phyloP scores from a whole-genome alignment of 139 green algal species.

The Tetraselmis chui region DNA sequence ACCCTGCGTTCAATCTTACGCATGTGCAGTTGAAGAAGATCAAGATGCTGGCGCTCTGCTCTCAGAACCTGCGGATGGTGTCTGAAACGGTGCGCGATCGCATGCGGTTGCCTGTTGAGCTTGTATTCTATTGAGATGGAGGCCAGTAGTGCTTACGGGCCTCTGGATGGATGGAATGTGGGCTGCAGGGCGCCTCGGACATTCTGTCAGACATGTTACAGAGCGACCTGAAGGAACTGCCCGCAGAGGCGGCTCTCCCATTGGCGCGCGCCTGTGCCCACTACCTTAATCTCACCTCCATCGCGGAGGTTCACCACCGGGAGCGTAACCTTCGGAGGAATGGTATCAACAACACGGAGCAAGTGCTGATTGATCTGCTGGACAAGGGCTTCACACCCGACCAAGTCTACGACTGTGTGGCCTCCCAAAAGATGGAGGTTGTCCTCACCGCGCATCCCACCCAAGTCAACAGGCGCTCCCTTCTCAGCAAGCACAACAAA shows the following conservation, averaged over 20 bases:
- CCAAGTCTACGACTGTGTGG: conserved; percentile 18
- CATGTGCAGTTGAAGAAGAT: background rate
- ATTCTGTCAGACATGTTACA: background rate
- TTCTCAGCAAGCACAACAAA: conserved; percentile 17
- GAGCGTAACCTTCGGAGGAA: conserved; percentile 1
- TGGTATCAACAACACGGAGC: conserved; percentile 22
- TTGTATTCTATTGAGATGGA: no score
- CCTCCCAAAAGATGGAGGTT: conserved; percentile 35
- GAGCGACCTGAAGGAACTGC: background rate
- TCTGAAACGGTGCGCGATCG: background rate
- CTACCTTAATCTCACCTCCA: conserved; percentile 38
- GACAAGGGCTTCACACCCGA: conserved; percentile 15
- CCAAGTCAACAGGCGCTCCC: conserved; percentile 30
- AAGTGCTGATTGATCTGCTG: conserved; percentile 20
- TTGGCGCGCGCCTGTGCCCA: background rate
- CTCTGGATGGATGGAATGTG: no score
- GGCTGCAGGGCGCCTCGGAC: background rate
- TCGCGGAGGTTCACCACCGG: conserved; percentile 43
- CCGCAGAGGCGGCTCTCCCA: background rate
- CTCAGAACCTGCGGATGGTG: background rate
- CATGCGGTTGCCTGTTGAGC: no score
- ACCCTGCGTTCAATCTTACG: background rate
- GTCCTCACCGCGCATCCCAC: conserved; percentile 48
- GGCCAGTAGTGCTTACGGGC: no score
- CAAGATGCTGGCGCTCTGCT: background rate